Evolutionary conservation across 306 rosid species (phyloP).

Genomic region (Quercus parvula): DNA sequence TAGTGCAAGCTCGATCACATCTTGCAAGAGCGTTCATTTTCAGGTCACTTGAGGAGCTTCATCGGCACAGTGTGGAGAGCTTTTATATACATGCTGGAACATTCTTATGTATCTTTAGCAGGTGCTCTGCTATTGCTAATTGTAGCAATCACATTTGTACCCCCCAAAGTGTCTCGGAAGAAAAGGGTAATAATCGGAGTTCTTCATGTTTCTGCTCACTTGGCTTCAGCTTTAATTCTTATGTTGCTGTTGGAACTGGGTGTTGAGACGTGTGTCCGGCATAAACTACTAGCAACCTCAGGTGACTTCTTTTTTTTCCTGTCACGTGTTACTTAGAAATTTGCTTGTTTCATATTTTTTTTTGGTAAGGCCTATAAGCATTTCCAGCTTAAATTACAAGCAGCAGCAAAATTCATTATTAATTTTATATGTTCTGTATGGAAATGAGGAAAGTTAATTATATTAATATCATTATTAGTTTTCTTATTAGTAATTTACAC

Average conservation of each 20-base stretch:
- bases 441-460: background rate
- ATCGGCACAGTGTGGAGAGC: constrained; percentile 79
- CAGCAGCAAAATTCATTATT: too few relatives aligned
- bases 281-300: constrained; percentile 85
- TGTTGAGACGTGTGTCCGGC: constrained; percentile 78
- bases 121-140: constrained; percentile 72
- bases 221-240: constrained; percentile 79
- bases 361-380: background rate
- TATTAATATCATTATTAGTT: background rate
- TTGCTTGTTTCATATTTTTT: background rate
- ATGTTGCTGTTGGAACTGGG: constrained; percentile 95
- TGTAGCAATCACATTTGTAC: constrained; percentile 74
- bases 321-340: constrained; percentile 6
- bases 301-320: constrained; percentile 38
- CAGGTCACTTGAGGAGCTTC: constrained; percentile 78
- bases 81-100: constrained; percentile 65
- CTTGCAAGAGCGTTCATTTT: constrained; percentile 75
- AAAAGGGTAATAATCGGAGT: constrained; percentile 72
- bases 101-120: constrained; percentile 65
- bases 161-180: constrained; percentile 79
- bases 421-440: background rate
- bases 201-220: constrained; percentile 92
- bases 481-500: background rate
- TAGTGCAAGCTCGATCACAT: constrained; percentile 91
- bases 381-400: background rate